phyloP scores from a whole-genome alignment of 192 early-diverging fungal genomes.

The Backusella westeae region DNA sequence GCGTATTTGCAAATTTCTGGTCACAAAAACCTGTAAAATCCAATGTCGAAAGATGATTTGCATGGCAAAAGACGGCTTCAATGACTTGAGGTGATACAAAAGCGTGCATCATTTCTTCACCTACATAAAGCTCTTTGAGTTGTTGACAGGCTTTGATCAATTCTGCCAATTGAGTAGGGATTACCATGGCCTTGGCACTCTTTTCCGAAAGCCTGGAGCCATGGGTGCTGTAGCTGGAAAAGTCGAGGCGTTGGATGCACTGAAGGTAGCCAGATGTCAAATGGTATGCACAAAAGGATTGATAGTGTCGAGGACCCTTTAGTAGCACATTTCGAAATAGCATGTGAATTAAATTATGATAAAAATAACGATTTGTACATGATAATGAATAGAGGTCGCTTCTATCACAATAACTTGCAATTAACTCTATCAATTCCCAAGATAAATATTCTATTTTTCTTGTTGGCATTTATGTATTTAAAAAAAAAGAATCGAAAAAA shows the following conservation, averaged over 20 bases:
- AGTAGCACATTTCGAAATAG: constrained; percentile 9
- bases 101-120: constrained; percentile 20
- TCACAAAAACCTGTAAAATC: constrained; percentile 19
- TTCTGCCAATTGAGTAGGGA: constrained; percentile 4
- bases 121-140: constrained; percentile 11
- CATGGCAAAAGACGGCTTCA: not conserved
- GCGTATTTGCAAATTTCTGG: not conserved
- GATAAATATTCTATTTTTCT: not conserved
- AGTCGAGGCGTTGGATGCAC: constrained; percentile 8
- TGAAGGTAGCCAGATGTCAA: not conserved
- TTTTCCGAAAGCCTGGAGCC: constrained; percentile 14
- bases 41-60: not conserved
- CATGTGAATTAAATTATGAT: not conserved
- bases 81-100: constrained; percentile 10
- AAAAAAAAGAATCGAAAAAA: not conserved
- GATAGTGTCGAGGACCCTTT: constrained; percentile 10
- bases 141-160: constrained; percentile 15
- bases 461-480: not conserved
- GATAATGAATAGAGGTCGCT: not conserved
- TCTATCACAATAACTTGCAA: not conserved
- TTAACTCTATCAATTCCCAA: not conserved
- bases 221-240: constrained; percentile 15
- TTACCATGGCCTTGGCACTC: constrained; percentile 11
- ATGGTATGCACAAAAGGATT: not conserved
- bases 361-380: constrained; percentile 1